Evolutionary conservation across 805 yeast genomes (phyloP).

Genomic region (Metschnikowia similis): DNA sequence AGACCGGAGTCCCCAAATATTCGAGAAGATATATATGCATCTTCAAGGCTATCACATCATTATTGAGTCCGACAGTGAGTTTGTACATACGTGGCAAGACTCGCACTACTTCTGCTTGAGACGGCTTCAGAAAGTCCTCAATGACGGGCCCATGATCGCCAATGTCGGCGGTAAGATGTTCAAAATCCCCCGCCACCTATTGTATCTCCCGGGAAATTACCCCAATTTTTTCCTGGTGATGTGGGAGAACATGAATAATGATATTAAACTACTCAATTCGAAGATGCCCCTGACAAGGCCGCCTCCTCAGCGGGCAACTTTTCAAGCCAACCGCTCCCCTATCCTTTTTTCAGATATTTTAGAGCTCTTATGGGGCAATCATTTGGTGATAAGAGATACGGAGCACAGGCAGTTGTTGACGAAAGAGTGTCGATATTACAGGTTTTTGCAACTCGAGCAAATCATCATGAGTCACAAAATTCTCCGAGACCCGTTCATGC

Average conservation of each 20-base stretch:
- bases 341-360: constrained; percentile 53
- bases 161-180: constrained; percentile 59
- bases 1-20: constrained; percentile 70
- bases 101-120: constrained; percentile 67
- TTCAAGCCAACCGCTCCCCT: constrained; percentile 49
- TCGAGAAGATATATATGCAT: constrained; percentile 63
- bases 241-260: constrained; percentile 47
- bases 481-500: constrained; percentile 45
- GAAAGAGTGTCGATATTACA: constrained; percentile 71
- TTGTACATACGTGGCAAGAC: constrained; percentile 61
- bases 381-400: constrained; percentile 44
- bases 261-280: constrained; percentile 37
- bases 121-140: constrained; percentile 46
- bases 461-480: constrained; percentile 51
- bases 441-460: constrained; percentile 74
- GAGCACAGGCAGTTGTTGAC: constrained; percentile 54
- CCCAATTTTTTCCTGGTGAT: constrained; percentile 76
- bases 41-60: constrained; percentile 74
- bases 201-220: constrained; percentile 59
- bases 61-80: constrained; percentile 57
- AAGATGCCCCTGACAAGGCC: constrained; percentile 58
- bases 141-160: constrained; percentile 52
- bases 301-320: constrained; percentile 66
- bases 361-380: constrained; percentile 52
- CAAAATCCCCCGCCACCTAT: constrained; percentile 51